These are phyloP conservation scores for Paspalum vaginatum DNA, from an alignment of 176 grass and related monocot species.

Conservation along the genomic window DNA sequence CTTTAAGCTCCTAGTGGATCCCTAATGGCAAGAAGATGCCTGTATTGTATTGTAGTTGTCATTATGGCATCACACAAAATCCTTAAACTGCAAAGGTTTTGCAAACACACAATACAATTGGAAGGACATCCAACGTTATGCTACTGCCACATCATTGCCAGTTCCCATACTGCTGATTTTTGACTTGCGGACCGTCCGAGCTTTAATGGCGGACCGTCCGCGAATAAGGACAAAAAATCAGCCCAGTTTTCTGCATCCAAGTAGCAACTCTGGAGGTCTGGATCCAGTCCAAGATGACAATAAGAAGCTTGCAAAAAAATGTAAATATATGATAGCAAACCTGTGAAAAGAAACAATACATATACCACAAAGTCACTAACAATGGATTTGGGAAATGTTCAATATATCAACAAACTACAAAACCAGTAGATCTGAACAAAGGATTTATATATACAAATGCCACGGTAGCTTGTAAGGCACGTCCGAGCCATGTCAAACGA, in stretches of 20 bases:
- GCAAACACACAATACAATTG: not conserved
- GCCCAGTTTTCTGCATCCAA: too few relatives aligned
- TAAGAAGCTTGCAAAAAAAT: not conserved
- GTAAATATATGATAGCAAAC: not conserved
- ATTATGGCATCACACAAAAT: not conserved
- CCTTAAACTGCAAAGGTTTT: not conserved
- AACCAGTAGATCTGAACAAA: too few relatives aligned
- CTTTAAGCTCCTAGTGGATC: not conserved
- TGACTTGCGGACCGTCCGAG: too few relatives aligned
- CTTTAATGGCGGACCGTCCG: too few relatives aligned
- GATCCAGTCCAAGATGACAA: conserved; percentile 1
- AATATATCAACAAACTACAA: too few relatives aligned
- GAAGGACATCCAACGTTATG: not conserved
- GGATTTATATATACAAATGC: too few relatives aligned
- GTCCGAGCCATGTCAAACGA: too few relatives aligned
- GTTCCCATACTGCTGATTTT: conserved; percentile 78
- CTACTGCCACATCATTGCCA: conserved; percentile 56
- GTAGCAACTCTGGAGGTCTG: conserved; percentile 89
- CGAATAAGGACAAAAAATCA: too few relatives aligned
- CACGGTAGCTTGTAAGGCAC: too few relatives aligned
- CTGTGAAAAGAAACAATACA: conserved; percentile 33
- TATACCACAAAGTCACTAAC: too few relatives aligned
- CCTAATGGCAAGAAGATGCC: too few relatives aligned
- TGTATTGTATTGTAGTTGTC: not conserved
- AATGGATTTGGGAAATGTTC: too few relatives aligned